phyloP scores from a whole-genome alignment of 2,329 filamentous ascomycete species.

The Macroventuria anomochaeta region DNA sequence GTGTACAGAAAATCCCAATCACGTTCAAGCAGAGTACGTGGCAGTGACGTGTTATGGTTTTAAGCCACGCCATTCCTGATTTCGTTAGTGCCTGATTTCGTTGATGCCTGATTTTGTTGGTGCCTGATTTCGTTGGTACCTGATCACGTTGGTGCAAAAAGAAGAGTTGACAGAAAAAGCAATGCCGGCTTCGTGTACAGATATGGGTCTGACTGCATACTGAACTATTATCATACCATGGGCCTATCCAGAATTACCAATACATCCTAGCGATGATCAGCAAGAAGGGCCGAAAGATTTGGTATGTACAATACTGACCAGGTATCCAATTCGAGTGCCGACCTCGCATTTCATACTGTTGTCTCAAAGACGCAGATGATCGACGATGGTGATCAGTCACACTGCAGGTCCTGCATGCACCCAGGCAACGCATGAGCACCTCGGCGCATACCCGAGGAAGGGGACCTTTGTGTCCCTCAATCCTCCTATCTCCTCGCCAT shows the following conservation, averaged over 20 bases:
- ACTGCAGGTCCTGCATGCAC: not conserved
- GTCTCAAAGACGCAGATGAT: not conserved
- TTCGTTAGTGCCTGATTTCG: too few relatives aligned
- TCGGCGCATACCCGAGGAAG: not conserved
- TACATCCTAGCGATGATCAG: not conserved
- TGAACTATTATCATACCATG: not conserved
- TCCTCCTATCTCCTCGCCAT: not conserved
- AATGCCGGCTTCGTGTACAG: not conserved
- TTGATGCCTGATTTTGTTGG: too few relatives aligned
- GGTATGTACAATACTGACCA: not conserved
- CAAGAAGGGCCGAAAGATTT: not conserved
- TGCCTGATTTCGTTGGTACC: too few relatives aligned
- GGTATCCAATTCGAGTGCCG: not conserved
- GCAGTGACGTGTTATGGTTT: too few relatives aligned
- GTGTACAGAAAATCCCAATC: too few relatives aligned
- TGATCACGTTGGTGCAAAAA: not conserved
- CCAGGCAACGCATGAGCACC: not conserved
- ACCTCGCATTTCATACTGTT: not conserved
- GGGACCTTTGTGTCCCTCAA: conserved; percentile 1
- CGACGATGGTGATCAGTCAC: conserved; percentile 3
- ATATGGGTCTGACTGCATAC: conserved; percentile 1
- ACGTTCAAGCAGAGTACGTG: too few relatives aligned
- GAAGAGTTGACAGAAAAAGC: not conserved
- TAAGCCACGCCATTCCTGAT: too few relatives aligned
- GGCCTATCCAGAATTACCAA: conserved; percentile 2